These are phyloP conservation scores for Pseudocohnilembus persalinus DNA, from an alignment of 169 alveolate species.

Conservation along the genomic window DNA sequence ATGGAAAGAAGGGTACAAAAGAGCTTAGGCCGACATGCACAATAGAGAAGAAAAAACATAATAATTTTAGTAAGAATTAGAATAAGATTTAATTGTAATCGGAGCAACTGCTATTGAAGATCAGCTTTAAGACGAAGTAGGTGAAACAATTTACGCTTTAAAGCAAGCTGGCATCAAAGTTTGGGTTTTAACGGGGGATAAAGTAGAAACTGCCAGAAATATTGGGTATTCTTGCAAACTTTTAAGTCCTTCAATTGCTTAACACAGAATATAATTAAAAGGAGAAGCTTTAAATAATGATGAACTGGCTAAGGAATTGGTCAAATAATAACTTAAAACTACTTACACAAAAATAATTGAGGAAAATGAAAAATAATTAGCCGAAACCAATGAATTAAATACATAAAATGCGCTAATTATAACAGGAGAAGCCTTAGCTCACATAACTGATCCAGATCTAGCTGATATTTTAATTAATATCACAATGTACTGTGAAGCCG, in stretches of 20 bases:
- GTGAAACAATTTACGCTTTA: slow-evolving; percentile 67
- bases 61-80: slow-evolving; percentile 67
- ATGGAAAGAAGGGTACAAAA: slow-evolving; percentile 55
- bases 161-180: slow-evolving; percentile 79
- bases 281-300: slow-evolving; percentile 4
- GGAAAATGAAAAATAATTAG: slow-evolving; percentile 21
- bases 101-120: slow-evolving; percentile 87
- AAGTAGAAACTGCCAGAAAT: slow-evolving; percentile 88
- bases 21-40: slow-evolving; percentile 66
- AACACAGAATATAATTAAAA: slow-evolving; percentile 19
- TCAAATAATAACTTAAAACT: neutral
- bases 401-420: slow-evolving; percentile 33
- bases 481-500: slow-evolving; percentile 62
- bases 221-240: slow-evolving; percentile 85
- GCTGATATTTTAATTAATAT: slow-evolving; percentile 19
- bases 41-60: slow-evolving; percentile 69
- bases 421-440: slow-evolving; percentile 35
- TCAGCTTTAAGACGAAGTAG: slow-evolving; percentile 67
- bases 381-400: slow-evolving; percentile 11
- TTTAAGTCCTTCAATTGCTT: slow-evolving; percentile 48
- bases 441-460: slow-evolving; percentile 26
- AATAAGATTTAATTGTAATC: slow-evolving; percentile 58
- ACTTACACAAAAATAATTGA: neutral
- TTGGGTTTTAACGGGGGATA: slow-evolving; percentile 92
- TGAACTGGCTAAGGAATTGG: neutral